phyloP scores from a whole-genome alignment of 192 early-diverging fungal genomes.

The Backusella australiensis region DNA sequence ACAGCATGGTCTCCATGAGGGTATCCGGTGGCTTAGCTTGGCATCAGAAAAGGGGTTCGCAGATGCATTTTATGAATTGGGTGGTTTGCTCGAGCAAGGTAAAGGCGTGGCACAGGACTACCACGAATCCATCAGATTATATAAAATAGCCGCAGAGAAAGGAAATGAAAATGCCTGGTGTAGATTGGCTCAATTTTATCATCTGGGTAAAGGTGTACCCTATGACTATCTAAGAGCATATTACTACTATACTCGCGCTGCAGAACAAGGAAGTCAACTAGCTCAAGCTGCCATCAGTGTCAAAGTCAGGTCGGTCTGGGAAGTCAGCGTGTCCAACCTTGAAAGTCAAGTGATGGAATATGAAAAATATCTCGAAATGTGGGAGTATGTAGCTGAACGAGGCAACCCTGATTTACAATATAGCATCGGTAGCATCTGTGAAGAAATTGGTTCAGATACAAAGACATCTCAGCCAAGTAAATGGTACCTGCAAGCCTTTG shows the following conservation, averaged over 20 bases:
- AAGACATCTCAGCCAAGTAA: too few species aligned
- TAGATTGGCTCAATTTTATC: background rate
- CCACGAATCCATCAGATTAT: background rate
- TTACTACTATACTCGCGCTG: background rate
- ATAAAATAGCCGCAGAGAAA: background rate
- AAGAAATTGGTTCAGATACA: background rate
- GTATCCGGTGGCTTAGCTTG: background rate
- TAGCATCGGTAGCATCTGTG: background rate
- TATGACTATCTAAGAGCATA: background rate
- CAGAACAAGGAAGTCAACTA: background rate
- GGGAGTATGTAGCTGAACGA: background rate
- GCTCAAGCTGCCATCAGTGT: background rate
- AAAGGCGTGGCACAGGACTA: background rate
- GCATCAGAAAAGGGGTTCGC: background rate
- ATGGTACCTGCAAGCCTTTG: background rate
- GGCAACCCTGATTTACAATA: background rate
- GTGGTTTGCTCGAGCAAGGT: background rate
- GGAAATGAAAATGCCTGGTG: background rate
- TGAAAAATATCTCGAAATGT: background rate
- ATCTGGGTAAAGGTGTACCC: background rate
- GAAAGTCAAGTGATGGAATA: background rate
- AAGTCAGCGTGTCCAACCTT: background rate
- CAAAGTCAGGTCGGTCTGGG: background rate
- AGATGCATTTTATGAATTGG: conserved; percentile 1
- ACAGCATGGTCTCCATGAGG: background rate